Base-by-base conservation (phyloP, 345 rosid genomes). In the Linum usitatissimum region DNA sequence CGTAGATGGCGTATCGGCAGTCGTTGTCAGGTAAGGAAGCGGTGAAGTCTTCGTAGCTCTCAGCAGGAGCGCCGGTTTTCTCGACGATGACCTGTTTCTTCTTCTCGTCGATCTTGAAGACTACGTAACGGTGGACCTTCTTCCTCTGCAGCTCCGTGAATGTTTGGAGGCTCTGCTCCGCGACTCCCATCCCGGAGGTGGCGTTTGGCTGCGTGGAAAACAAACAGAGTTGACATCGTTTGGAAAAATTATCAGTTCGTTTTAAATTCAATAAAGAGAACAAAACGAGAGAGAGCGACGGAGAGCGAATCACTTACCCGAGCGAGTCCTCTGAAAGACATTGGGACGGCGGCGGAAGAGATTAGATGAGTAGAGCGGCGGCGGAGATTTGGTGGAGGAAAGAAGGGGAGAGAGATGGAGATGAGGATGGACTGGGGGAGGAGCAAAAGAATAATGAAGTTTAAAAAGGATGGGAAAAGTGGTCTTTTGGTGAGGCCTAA, bases 1-100 rank as follows among this genome's bases (percentile, higher is more conserved):
- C 88, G 55, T 80, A 87, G 18, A 87, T 83, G 62, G 91, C 87
- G 75, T 87, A 87, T 76, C 95, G 77, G 65, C 91, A 87, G 57
- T 87, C 91, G 70, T 73, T 80, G 9, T 85, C 91, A 0, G 95
- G 95, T 30, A 87, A 72, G 18, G 91, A 72, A 34, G 87, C 87
- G 63, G 85, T 53, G 81, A 83, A 85, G 75, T 87, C 91, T 20
- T 80, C 86, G 12, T 85, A 85, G 61, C 68, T 68, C 83, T 87
- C 95, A 15, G 80, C 59, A 4, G 87, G 82, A 19, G 68, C 77
- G 0, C 95, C 95, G 0, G 80, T 81, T 67, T 83, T 87, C 77
- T 87, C 95, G 55, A 85, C 88, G 40, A 79, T 75, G 6, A 85
- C 85, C 68, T 80, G 78, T 48, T 72, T 78, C 70, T 78, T 81